These are phyloP conservation scores for Anthracocystis panici-leucophaei DNA, from an alignment of 1,284 basidiomycete genomes.

Conservation along the genomic window DNA sequence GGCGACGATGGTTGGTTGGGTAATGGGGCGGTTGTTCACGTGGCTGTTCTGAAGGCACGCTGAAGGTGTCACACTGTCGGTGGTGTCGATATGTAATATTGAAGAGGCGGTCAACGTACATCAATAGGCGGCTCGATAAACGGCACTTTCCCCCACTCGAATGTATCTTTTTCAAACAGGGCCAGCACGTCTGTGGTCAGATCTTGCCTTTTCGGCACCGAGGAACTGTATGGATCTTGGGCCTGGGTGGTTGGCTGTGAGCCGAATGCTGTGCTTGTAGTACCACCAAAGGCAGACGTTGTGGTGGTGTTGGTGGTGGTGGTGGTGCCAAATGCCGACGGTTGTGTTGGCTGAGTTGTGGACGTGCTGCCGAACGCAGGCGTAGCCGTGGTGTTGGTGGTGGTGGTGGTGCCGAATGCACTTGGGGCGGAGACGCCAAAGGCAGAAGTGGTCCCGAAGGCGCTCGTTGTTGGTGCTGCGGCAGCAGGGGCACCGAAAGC, in stretches of 20 bases:
- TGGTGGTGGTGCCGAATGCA: slow-evolving; percentile 16
- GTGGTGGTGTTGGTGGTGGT: slow-evolving; percentile 11
- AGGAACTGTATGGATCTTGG: slow-evolving; percentile 27
- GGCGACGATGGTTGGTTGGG: slow-evolving; percentile 40
- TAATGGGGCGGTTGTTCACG: slow-evolving; percentile 42
- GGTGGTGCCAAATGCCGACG: slow-evolving; percentile 20
- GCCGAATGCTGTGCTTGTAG: background rate
- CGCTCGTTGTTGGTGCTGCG: slow-evolving; percentile 2
- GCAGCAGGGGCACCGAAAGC: slow-evolving; percentile 14
- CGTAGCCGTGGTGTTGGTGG: slow-evolving; percentile 3
- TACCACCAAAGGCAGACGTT: slow-evolving; percentile 3
- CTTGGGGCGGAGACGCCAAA: slow-evolving; percentile 16
- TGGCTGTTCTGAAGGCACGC: slow-evolving; percentile 30
- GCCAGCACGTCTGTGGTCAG: slow-evolving; percentile 28
- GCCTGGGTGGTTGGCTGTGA: background rate
- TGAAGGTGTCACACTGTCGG: background rate
- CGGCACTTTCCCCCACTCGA: slow-evolving; percentile 43
- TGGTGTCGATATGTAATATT: background rate
- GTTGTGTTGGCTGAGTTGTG: background rate
- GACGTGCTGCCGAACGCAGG: slow-evolving; percentile 23
- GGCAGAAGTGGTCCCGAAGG: slow-evolving; percentile 23
- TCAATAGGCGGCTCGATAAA: slow-evolving; percentile 47
- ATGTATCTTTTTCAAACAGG: slow-evolving; percentile 22
- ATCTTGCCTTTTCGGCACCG: slow-evolving; percentile 27
- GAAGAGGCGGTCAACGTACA: slow-evolving; percentile 22